Conservation (phyloP, 805 yeast genomes). For the Wickerhamiella parazyma region DNA sequence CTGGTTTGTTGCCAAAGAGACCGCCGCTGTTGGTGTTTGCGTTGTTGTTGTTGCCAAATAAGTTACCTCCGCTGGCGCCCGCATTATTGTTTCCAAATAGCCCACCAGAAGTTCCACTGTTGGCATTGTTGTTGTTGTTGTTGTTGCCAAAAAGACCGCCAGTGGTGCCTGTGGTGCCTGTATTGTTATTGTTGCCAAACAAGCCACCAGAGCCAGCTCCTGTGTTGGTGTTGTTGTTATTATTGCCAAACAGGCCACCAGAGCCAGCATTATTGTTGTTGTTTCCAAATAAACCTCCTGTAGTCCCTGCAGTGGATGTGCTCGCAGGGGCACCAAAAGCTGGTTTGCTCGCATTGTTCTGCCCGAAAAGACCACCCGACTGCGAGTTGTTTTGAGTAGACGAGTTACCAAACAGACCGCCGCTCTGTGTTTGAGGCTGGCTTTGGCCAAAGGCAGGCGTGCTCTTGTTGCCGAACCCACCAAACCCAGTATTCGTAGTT, state of each 20-base stretch:
- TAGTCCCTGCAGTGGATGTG: constrained; percentile 10
- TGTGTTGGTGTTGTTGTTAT: background rate
- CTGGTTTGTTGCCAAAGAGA: constrained; percentile 22
- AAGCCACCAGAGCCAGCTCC: constrained; percentile 4
- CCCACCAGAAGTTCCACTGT: background rate
- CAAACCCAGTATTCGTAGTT: background rate
- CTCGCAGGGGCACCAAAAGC: constrained; percentile 4
- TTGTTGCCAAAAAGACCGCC: constrained; percentile 7
- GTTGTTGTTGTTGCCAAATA: constrained; percentile 23
- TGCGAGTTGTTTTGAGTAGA: background rate
- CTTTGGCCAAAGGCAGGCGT: background rate
- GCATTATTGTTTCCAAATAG: constrained; percentile 12
- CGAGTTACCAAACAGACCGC: constrained; percentile 5
- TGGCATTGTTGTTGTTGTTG: constrained; percentile 6
- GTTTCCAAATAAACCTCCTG: constrained; percentile 6
- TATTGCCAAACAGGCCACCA: constrained; percentile 16
- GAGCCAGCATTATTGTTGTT: background rate
- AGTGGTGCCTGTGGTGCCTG: background rate
- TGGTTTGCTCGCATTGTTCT: background rate
- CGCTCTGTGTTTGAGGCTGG: background rate
- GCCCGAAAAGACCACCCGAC: constrained; percentile 4
- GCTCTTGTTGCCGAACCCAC: constrained; percentile 11
- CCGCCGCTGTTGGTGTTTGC: constrained; percentile 16
- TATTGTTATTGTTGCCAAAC: constrained; percentile 3
- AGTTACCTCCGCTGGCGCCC: constrained; percentile 12